Evolutionary conservation across 108 stramenopile genomes (phyloP).

Genomic region (Fragilaria radians): DNA sequence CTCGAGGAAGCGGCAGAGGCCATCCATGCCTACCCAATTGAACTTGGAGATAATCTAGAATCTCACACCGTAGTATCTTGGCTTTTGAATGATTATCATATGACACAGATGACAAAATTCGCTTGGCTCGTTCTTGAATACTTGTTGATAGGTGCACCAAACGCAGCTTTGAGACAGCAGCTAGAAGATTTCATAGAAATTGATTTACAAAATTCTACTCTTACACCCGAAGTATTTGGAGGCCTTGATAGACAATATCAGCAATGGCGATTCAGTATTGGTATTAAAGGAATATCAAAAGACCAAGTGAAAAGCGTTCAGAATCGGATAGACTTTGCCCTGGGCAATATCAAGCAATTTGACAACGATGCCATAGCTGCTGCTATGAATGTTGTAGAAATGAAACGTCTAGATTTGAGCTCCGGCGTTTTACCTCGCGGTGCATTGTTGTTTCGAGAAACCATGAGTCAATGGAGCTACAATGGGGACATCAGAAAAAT

Average conservation of each 20-base stretch:
- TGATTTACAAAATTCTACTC: slow-evolving; percentile 17
- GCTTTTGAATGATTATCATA: slow-evolving; percentile 73
- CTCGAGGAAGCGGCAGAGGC: slow-evolving; percentile 29
- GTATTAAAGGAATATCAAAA: slow-evolving; percentile 64
- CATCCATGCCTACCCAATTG: slow-evolving; percentile 36
- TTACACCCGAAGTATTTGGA: slow-evolving; percentile 38
- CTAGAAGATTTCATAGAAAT: slow-evolving; percentile 23
- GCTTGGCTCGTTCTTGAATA: slow-evolving; percentile 74
- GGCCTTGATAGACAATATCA: slow-evolving; percentile 7
- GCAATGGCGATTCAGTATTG: slow-evolving; percentile 69
- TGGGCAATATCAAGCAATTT: slow-evolving; percentile 74
- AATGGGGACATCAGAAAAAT: slow-evolving; percentile 56
- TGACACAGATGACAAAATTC: slow-evolving; percentile 59
- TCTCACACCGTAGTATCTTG: slow-evolving; percentile 77
- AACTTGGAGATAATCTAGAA: slow-evolving; percentile 22
- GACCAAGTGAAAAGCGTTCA: slow-evolving; percentile 42
- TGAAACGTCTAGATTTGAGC: slow-evolving; percentile 66
- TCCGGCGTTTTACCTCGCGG: slow-evolving; percentile 71
- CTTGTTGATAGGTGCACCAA: slow-evolving; percentile 65
- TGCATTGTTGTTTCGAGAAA: slow-evolving; percentile 68
- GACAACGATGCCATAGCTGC: slow-evolving; percentile 58
- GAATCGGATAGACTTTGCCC: slow-evolving; percentile 42
- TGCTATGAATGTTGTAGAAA: slow-evolving; percentile 83
- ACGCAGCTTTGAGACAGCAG: slow-evolving; percentile 48
- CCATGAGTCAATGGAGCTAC: slow-evolving; percentile 85